Base-by-base conservation (phyloP, 345 rosid genomes). In the Sisymbrium irio region DNA sequence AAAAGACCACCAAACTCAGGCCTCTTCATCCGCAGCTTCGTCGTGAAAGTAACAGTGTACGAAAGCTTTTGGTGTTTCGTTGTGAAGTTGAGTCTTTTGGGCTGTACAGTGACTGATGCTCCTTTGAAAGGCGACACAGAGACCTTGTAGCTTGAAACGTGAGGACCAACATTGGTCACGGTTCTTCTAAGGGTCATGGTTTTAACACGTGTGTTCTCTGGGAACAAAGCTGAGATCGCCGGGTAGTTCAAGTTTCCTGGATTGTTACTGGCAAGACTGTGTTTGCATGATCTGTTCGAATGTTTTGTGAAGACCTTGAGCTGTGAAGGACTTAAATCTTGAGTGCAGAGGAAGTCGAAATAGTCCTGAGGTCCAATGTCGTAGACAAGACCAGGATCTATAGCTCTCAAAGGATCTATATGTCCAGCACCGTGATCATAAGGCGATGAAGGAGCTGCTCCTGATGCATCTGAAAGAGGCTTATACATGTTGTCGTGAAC, bases 391-490 rank as follows among this genome's bases (percentile, higher is more conserved):
- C 98, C 98, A 8, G 97, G 98, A 62, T 93, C 90, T 2, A 87
- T 67, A 69, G 98, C 98, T 82, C 75, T 85, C 32, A 60, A 42
- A 1, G 97, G 98, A 60, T 88, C 85, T 55, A 93, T 88, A 66
- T 93, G 97, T 57, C 98, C 98, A 0, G 97, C 92, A 0, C 97
- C 98, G 20, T 91, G 93, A 67, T 85, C 96, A 18, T 79, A 91
- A 3, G 95, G 89, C 7, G 40, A 81, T 2, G 98, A 89, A 76
- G 90, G 78, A 37, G 83, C 50, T 42, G 67, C 77, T 8, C 71
- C 14, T 3, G 95, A 81, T 41, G 98, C 88, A 71, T 91, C 97
- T 39, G 67, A 37, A 9, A 93, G 81, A 15, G 93, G 94, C 20
- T 78, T 68, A 3, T 54, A 77, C 8, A 73, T 83, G 76, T 91